Evolutionary conservation across 106 monocot genomes (phyloP), one percentile per base, ranked within the genome.

Genomic region (Allium sativum): DNA sequence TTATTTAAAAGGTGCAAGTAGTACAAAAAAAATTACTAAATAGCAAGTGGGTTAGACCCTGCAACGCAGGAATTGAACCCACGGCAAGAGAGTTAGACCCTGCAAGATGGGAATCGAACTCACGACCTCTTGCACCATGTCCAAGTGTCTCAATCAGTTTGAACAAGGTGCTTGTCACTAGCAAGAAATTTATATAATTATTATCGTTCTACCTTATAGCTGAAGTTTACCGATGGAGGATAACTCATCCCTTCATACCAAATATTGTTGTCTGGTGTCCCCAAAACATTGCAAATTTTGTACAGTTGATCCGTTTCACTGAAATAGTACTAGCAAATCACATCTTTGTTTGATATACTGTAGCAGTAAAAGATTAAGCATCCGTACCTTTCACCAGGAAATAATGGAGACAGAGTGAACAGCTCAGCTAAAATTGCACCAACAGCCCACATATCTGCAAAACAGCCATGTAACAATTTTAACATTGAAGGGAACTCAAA

Each of bases 351-450:
- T 31, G 31, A 31, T 31, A 5, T 56, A 21, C 11, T 31, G 13
- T 12, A 58, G 10, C 9, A 42, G 41, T 16, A 16, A 10, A 15
- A 43, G 42, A 43, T 14, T 17, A 44, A 2, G 5, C 31, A 22
- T n/a, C 20, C 56, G 67, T 68, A 89, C 93, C 93, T 93, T 78
- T 82, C 74, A 59, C 93, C 93, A 69, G 93, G 93, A 57, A 93
- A 89, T 72, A 93, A 85, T 48, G 93, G 93, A 69, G 78, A 74
- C 21, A 68, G 69, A 50, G 78, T 77, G 48, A 85, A 93, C 61
- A 93, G 89, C 76, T 93, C 93, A 52, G 89, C 93, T 21, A 93
- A 50, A 67, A 93, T 93, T 17, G 93, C 85, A 67, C 93, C 93
- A 67, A 86, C 73, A 53, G 93, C 89, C 93, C 93, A 93, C 85